Percentiles rank a stretch among this genome's conserved stretches.
These are phyloP conservation scores for Pseudopithomyces maydicus DNA, from an alignment of 2,329 filamentous ascomycete species.

Conservation along the genomic window DNA sequence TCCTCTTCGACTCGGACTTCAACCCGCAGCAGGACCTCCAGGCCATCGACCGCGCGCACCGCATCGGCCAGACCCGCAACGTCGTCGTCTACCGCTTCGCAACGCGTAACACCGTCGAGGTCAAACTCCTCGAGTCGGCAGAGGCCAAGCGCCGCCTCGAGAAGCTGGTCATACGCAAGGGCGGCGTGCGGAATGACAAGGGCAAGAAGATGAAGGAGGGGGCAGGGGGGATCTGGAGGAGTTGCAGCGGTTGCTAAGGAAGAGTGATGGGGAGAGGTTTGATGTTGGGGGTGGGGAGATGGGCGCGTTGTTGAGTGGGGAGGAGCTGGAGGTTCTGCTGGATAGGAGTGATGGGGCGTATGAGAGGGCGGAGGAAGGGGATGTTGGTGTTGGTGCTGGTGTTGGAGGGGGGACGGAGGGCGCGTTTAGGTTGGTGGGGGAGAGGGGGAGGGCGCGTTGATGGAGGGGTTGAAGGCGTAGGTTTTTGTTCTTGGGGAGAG, in stretches of 20 bases:
- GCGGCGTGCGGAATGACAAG: constrained; percentile 65
- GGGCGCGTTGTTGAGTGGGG: constrained; percentile 71
- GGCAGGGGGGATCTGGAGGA: constrained; percentile 56
- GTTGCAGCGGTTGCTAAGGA: constrained; percentile 51
- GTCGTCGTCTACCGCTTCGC: constrained; percentile 94
- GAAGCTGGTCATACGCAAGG: constrained; percentile 94
- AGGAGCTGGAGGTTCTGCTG: constrained; percentile 77
- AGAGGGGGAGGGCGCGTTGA: constrained; percentile 61
- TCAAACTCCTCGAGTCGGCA: constrained; percentile 81
- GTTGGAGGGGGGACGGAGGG: constrained; percentile 62
- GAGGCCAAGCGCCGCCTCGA: constrained; percentile 91
- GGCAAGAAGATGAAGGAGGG: constrained; percentile 46
- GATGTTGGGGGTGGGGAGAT: constrained; percentile 61
- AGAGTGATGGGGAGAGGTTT: constrained; percentile 72
- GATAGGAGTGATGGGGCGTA: constrained; percentile 74
- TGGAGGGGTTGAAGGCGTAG: constrained; percentile 54
- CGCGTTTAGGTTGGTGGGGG: constrained; percentile 78
- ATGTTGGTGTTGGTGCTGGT: constrained; percentile 78
- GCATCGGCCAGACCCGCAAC: constrained; percentile 90
- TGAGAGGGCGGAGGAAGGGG: constrained; percentile 75
- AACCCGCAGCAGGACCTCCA: constrained; percentile 98
- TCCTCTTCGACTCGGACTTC: constrained; percentile 89
- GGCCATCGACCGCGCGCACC: constrained; percentile 91
- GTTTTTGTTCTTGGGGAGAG: too few species aligned
- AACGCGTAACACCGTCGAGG: constrained; percentile 90